Conservation (phyloP, 2,329 filamentous ascomycete species). For the Ophiosphaerella herpotricha region DNA sequence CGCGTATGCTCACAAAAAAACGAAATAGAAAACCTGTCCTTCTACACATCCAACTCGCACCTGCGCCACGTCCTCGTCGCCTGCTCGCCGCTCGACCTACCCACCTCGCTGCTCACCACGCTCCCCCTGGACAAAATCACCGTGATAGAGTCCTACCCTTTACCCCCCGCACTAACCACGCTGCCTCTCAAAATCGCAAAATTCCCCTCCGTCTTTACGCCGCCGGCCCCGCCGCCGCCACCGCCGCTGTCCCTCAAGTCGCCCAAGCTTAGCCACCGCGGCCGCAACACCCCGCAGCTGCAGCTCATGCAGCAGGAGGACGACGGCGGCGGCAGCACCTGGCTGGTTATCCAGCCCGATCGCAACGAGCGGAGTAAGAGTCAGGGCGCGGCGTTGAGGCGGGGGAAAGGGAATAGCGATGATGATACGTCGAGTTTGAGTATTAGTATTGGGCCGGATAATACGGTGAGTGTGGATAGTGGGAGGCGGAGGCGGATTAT, state of each 20-base stretch:
- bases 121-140: conserved; percentile 41
- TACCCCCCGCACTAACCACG: conserved; percentile 33
- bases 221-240: conserved; percentile 13
- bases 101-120: conserved; percentile 35
- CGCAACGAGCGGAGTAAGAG: conserved; percentile 33
- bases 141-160: conserved; percentile 37
- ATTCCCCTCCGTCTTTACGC: conserved; percentile 35
- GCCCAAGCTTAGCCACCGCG: conserved; percentile 21
- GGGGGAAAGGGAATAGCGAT: conserved; percentile 23
- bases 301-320: conserved; percentile 45
- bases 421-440: conserved; percentile 42
- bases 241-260: conserved; percentile 30
- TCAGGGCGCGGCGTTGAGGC: conserved; percentile 26
- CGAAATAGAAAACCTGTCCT: conserved; percentile 38
- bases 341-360: conserved; percentile 44
- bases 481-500: conserved; percentile 38
- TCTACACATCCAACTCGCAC: conserved; percentile 41
- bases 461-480: conserved; percentile 46
- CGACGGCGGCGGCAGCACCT: conserved; percentile 39
- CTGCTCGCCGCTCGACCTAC: conserved; percentile 37
- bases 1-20: too few relatives aligned
- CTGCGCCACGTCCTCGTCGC: conserved; percentile 43
- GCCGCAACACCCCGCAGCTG: conserved; percentile 33
- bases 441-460: conserved; percentile 45
- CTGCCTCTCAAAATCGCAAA: conserved; percentile 36